phyloP scores from a whole-genome alignment of 2,329 filamentous ascomycete genomes.

The Cryphonectria carpinicola region DNA sequence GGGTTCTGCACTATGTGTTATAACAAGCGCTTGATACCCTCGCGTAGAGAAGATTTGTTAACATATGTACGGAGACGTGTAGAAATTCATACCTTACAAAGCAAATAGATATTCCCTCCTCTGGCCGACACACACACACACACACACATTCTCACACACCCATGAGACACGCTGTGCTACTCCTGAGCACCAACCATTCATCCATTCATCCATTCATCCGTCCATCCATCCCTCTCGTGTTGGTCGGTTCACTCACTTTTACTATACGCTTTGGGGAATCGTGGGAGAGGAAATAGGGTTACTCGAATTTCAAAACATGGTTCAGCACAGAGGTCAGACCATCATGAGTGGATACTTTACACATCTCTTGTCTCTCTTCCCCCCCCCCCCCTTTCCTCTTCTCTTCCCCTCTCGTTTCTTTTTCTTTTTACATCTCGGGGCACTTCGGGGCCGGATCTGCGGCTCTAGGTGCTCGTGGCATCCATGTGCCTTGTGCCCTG shows the following conservation, averaged over 20 bases:
- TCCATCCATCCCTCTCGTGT: neutral
- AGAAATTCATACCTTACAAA: too few species aligned
- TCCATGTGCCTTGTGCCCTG: neutral
- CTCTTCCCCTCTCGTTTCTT: too few species aligned
- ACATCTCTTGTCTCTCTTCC: too few species aligned
- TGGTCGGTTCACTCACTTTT: too few species aligned
- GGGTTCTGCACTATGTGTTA: neutral
- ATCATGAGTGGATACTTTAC: neutral
- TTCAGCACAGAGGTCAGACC: neutral
- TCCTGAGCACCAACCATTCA: neutral
- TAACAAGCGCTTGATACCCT: slow-evolving; percentile 5
- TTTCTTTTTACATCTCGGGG: neutral
- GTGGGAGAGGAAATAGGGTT: too few species aligned
- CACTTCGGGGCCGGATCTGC: neutral
- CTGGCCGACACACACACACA: neutral
- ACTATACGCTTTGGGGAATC: too few species aligned
- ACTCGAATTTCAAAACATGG: neutral
- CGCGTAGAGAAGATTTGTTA: neutral
- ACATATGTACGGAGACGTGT: neutral
- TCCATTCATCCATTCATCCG: neutral
- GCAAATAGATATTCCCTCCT: neutral
- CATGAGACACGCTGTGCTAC: neutral
- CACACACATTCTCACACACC: too few species aligned
- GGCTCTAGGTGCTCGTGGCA: neutral
- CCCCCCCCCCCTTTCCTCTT: too few species aligned